Percentiles rank a stretch among this genome's conserved stretches.
Conservation (phyloP, 2,329 filamentous ascomycete genomes). For the Fusarium falciforme region DNA sequence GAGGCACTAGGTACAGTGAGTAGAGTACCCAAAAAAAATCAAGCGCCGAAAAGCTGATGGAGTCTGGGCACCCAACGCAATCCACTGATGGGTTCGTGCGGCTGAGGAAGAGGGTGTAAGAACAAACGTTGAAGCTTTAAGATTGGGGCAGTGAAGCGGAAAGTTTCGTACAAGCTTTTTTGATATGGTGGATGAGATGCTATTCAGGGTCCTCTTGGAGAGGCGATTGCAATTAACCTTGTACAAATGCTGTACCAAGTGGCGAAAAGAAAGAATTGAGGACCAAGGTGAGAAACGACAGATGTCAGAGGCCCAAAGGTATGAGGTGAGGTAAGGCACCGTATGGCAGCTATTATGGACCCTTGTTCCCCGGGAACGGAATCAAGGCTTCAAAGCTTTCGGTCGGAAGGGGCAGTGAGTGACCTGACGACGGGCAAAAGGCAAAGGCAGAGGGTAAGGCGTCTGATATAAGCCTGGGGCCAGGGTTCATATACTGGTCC, state of each 20-base stretch:
- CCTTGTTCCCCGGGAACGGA: conserved; percentile 3
- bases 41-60: conserved; percentile 27
- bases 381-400: conserved; percentile 4
- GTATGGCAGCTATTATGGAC: conserved; percentile 2
- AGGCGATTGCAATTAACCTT: neutral
- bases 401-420: conserved; percentile 14
- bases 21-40: conserved; percentile 2
- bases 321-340: neutral
- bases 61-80: neutral
- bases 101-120: neutral
- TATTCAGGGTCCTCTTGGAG: neutral
- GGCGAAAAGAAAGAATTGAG: neutral
- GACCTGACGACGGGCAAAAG: neutral
- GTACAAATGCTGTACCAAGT: neutral
- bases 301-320: neutral
- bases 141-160: neutral
- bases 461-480: neutral
- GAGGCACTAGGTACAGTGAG: conserved; percentile 27
- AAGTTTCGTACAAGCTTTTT: conserved; percentile 1
- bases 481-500: neutral
- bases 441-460: neutral
- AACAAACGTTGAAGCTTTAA: neutral
- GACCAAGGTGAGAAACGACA: neutral
- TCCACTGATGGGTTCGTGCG: neutral
- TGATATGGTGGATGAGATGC: neutral